Base-by-base conservation (phyloP, 371 early-diverging fungal genomes). In the Mucor indicus region DNA sequence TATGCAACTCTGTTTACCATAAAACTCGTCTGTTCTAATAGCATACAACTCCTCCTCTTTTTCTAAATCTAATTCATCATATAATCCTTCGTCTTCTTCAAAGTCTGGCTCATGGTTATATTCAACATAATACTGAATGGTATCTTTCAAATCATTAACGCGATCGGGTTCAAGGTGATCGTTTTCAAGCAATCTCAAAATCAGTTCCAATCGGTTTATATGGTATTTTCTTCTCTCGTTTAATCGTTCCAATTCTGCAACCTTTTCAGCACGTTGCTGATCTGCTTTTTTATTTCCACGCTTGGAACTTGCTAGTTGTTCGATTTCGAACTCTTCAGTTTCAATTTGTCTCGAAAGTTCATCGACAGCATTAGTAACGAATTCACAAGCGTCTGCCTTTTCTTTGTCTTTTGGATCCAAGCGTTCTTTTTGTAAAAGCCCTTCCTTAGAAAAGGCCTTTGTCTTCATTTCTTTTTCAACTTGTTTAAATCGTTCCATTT, bases 401-500 rank as follows among this genome's bases (percentile, higher is more conserved):
- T 93, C 91, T 57, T 87, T 86, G 50, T 95, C 96, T 60, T 86
- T 83, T 1, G 98, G 98, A 76, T 98, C 98, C 51, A 96, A 56
- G 50, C 86, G 87, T 44, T 80, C 81, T 32, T 85, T 79, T 54
- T 83, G 84, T 49, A 75, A 58, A 25, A 98, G 69, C 13, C 98
- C 98, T 62, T 96, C 98, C 67, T 95, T 91, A 12, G 96, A 95
- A 62, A 82, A 98, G 2, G 96, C 95, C 67, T 98, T 98, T 46
- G 96, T 95, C 69, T 98, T 98, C 82, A 98, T 92, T 67, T 97
- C 98, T 64, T 92, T 93, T 67, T 98, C 98, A 40, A 84, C 81
- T 2, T 93, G 93, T 75, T 98, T 98, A 79, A 98, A 98, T 55
- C 83, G 81, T 61, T 98, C 98, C 98, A 98, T 98, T 84, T 96